Percentiles rank a stretch among this genome's conserved stretches.
These are phyloP conservation scores for Kwoniella shivajii DNA, from an alignment of 1,284 basidiomycete genomes.

Conservation along the genomic window DNA sequence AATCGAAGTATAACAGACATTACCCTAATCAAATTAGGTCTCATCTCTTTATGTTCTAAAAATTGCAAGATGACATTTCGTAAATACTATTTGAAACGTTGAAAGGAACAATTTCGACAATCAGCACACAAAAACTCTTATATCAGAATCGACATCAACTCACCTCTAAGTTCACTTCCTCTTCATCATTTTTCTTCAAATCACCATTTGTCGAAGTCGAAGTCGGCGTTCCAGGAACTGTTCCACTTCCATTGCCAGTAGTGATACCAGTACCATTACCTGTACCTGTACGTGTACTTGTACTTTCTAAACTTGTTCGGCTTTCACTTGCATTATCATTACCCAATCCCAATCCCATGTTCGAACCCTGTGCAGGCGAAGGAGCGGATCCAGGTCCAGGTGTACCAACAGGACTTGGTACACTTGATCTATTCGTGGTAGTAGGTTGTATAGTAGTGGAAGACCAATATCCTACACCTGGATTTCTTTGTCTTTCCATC, in stretches of 20 bases:
- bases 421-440: conserved; percentile 11
- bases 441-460: conserved; percentile 15
- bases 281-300: neutral
- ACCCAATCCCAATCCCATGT: neutral
- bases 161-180: conserved; percentile 86
- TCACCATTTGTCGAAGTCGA: neutral
- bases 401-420: conserved; percentile 20
- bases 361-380: no score
- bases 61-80: conserved; percentile 93
- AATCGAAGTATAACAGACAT: conserved; percentile 87
- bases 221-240: neutral
- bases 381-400: conserved; percentile 47
- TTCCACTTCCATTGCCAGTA: neutral
- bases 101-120: no score
- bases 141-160: no score
- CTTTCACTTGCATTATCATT: conserved; percentile 54
- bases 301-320: conserved; percentile 38
- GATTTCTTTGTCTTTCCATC: conserved; percentile 84
- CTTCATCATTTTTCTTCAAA: conserved; percentile 62
- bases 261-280: neutral
- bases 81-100: conserved; percentile 62
- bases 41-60: conserved; percentile 84
- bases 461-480: conserved; percentile 91
- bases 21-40: conserved; percentile 86
- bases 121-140: no score